These are phyloP conservation scores for Sporisorium graminicola DNA, from an alignment of 1,284 basidiomycete genomes.

Conservation along the genomic window DNA sequence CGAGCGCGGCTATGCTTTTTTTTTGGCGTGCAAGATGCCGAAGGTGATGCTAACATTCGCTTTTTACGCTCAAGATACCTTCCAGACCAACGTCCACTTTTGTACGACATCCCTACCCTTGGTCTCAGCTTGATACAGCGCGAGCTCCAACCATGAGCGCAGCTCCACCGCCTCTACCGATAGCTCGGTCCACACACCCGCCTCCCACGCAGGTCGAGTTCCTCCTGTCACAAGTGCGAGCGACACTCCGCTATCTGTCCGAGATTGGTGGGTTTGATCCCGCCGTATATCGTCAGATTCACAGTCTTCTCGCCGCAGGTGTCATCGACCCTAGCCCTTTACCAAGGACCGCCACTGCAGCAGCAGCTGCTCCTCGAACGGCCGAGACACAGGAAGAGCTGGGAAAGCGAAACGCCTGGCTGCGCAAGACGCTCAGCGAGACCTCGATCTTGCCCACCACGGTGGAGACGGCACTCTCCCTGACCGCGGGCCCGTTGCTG, in stretches of 20 bases:
- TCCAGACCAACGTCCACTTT: neutral
- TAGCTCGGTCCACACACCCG: constrained; percentile 14
- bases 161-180: constrained; percentile 20
- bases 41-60: neutral
- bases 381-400: constrained; percentile 17
- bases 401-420: constrained; percentile 41
- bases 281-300: constrained; percentile 17
- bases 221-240: constrained; percentile 27
- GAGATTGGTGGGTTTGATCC: constrained; percentile 29
- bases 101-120: neutral
- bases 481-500: constrained; percentile 41
- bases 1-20: constrained; percentile 14
- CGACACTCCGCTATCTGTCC: constrained; percentile 24
- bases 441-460: constrained; percentile 44
- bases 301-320: constrained; percentile 15
- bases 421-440: constrained; percentile 38
- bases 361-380: neutral
- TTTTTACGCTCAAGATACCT: neutral
- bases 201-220: constrained; percentile 24
- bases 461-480: constrained; percentile 47
- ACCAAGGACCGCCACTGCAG: neutral
- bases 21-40: neutral
- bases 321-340: neutral
- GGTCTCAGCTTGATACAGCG: neutral
- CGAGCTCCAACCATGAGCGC: constrained; percentile 7